Evolutionary conservation across 306 rosid genomes (phyloP).

Genomic region (Cyclanthera cordifolia): DNA sequence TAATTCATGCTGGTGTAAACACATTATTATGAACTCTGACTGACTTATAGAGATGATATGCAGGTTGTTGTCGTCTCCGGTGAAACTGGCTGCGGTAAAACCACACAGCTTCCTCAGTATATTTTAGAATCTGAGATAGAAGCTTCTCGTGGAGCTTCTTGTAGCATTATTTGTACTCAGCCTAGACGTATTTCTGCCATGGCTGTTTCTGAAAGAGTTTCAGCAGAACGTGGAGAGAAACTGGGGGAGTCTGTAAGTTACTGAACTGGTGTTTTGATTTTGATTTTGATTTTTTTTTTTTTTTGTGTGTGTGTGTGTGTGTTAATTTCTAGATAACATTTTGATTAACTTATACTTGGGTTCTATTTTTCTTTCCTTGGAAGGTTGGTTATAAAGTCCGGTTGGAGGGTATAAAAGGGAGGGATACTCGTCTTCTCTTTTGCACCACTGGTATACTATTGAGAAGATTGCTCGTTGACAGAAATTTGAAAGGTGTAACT

Average conservation of each 20-base stretch:
- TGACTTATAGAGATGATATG: slow-evolving; percentile 1
- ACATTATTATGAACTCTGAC: background rate
- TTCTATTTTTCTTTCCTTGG: slow-evolving; percentile 1
- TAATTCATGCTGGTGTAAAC: background rate
- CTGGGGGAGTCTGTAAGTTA: slow-evolving; percentile 40
- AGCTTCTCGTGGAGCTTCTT: slow-evolving; percentile 33
- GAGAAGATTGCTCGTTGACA: slow-evolving; percentile 81
- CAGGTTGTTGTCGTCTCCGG: slow-evolving; percentile 42
- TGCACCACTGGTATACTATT: slow-evolving; percentile 92
- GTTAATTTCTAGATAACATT: too few relatives aligned
- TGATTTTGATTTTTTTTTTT: background rate
- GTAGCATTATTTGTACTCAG: slow-evolving; percentile 41
- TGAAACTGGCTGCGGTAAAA: slow-evolving; percentile 46
- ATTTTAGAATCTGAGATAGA: slow-evolving; percentile 39
- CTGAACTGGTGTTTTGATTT: background rate
- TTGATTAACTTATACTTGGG: background rate
- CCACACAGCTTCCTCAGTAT: slow-evolving; percentile 45
- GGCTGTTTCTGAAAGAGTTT: slow-evolving; percentile 45
- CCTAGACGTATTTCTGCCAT: slow-evolving; percentile 44
- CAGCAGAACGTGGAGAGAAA: slow-evolving; percentile 45
- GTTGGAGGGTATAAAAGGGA: slow-evolving; percentile 85
- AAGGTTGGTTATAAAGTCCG: slow-evolving; percentile 98
- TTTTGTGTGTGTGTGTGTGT: too few relatives aligned
- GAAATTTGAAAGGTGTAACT: slow-evolving; percentile 72
- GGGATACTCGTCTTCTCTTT: slow-evolving; percentile 85